These are phyloP conservation scores for Zizania palustris DNA, from an alignment of 202 grass and related monocot species.

Conservation along the genomic window DNA sequence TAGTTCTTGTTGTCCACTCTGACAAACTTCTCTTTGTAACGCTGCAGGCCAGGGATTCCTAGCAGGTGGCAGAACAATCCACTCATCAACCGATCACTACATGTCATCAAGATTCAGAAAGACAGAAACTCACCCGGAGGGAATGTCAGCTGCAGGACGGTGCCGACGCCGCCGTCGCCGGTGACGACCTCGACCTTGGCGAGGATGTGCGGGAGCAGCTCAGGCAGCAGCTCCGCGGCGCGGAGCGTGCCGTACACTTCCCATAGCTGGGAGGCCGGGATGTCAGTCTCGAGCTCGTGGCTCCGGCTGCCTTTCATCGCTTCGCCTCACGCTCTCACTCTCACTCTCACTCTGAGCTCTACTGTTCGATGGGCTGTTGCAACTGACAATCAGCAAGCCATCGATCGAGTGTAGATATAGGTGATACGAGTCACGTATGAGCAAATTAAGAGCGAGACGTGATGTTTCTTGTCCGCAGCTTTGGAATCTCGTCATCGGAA, in stretches of 20 bases:
- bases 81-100: too few species aligned
- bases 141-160: slow-evolving; percentile 52
- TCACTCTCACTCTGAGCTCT: too few species aligned
- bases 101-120: not conserved
- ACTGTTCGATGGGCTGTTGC: too few species aligned
- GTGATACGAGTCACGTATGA: not conserved
- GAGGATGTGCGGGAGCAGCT: slow-evolving; percentile 51
- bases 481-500: not conserved
- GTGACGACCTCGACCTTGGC: slow-evolving; percentile 40
- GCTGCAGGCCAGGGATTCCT: slow-evolving; percentile 38
- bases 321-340: not conserved
- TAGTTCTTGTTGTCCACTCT: slow-evolving; percentile 44
- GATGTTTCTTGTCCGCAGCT: not conserved
- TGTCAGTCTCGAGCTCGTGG: slow-evolving; percentile 46
- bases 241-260: slow-evolving; percentile 54
- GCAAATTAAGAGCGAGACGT: not conserved
- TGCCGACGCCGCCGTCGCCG: slow-evolving; percentile 56
- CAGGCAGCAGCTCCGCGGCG: slow-evolving; percentile 36
- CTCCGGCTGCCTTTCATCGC: slow-evolving; percentile 50
- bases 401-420: not conserved
- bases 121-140: slow-evolving; percentile 41
- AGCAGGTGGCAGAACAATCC: not conserved
- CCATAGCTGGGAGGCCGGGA: slow-evolving; percentile 59
- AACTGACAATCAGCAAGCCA: not conserved
- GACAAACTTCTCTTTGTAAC: slow-evolving; percentile 55